phyloP scores from a whole-genome alignment of 208 protist species.

The Leishmania tropica region DNA sequence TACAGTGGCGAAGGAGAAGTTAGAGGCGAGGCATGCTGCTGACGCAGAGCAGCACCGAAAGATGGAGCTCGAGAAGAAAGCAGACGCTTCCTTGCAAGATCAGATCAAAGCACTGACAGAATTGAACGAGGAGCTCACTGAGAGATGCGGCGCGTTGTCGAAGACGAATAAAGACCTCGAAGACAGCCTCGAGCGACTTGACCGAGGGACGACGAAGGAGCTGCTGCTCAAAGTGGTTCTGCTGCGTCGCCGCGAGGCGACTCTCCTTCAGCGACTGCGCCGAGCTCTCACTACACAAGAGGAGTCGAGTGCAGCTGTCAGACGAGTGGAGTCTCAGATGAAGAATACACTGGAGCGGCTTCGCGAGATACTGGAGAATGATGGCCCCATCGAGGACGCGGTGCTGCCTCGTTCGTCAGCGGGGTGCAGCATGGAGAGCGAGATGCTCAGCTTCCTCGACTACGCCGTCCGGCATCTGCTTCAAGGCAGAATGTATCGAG shows the following conservation, averaged over 20 bases:
- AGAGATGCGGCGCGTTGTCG: conserved; percentile 38
- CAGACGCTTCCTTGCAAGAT: conserved; percentile 18
- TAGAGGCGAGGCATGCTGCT: conserved; percentile 33
- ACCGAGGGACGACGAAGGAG: conserved; percentile 50
- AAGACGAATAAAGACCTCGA: conserved; percentile 68
- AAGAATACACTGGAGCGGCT: conserved; percentile 65
- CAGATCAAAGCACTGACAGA: conserved; percentile 37
- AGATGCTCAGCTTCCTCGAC: conserved; percentile 64
- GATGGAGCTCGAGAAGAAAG: conserved; percentile 16
- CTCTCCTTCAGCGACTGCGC: conserved; percentile 79
- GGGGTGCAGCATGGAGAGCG: conserved; percentile 52
- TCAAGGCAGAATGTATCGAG: conserved; percentile 67
- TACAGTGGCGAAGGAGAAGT: conserved; percentile 50
- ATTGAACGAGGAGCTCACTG: conserved; percentile 66
- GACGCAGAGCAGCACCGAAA: conserved; percentile 17
- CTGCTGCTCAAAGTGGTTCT: conserved; percentile 85
- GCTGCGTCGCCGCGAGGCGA: conserved; percentile 77
- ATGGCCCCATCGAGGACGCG: conserved; percentile 49
- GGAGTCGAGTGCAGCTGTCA: conserved; percentile 43
- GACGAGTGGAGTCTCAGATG: conserved; percentile 48
- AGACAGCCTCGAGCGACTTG: conserved; percentile 37
- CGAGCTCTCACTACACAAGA: conserved; percentile 55
- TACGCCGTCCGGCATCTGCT: conserved; percentile 41
- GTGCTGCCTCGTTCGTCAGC: conserved; percentile 74
- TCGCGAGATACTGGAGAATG: conserved; percentile 63